phyloP scores from a whole-genome alignment of 345 rosid genomes.

The Syzygium grande region DNA sequence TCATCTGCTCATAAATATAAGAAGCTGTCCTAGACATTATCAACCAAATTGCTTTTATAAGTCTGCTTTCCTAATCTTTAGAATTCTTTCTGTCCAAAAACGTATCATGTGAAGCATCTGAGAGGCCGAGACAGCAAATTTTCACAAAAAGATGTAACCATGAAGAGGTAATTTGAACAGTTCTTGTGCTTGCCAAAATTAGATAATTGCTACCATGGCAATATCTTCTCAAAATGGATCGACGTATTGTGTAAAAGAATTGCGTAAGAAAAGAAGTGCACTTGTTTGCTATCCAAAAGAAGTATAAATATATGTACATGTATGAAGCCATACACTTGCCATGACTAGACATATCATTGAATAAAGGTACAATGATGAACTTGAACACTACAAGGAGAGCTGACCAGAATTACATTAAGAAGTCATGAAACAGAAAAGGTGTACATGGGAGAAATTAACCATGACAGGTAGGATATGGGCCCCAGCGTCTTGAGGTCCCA shows the following conservation, averaged over 20 bases:
- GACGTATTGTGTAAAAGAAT: background rate
- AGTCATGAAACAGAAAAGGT: background rate
- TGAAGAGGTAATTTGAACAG: background rate
- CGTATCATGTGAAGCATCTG: background rate
- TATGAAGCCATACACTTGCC: background rate
- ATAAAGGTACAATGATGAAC: background rate
- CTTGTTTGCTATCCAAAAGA: background rate
- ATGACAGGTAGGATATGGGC: slow-evolving; percentile 82
- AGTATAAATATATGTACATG: background rate
- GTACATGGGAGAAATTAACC: slow-evolving; percentile 92
- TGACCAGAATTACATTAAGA: background rate
- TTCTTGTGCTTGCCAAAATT: background rate
- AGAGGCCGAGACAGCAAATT: background rate
- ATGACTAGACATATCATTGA: background rate
- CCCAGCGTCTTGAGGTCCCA: slow-evolving; percentile 88
- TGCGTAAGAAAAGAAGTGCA: background rate
- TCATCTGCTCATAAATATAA: background rate
- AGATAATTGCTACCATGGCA: background rate
- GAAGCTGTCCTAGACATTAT: background rate
- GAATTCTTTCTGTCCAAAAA: background rate
- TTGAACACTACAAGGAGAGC: background rate
- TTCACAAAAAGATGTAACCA: background rate
- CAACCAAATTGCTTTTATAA: background rate
- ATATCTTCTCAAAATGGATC: background rate
- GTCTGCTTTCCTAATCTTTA: background rate